A percentile compares a stretch with the other conserved stretches of the same genome.
phyloP scores from a whole-genome alignment of 345 rosid species.

The Eucalyptus melliodora region DNA sequence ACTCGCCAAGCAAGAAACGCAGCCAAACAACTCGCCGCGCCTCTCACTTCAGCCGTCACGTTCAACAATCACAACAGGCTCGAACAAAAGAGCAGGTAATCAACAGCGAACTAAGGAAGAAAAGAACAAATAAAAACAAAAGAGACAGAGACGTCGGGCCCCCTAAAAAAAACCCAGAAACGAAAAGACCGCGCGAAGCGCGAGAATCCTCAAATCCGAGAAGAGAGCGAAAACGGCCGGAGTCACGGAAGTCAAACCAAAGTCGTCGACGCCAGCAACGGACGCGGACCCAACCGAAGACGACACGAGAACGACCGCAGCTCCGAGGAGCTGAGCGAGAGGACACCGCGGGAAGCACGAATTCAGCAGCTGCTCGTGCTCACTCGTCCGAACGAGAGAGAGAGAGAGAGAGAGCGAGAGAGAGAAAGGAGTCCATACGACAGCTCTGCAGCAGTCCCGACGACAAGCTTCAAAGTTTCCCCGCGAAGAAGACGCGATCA shows the following conservation, averaged over 20 bases:
- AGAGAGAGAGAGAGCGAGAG: neutral
- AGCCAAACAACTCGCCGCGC: neutral
- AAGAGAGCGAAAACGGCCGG: neutral
- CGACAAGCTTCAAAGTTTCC: neutral
- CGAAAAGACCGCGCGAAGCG: neutral
- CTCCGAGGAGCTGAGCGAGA: neutral
- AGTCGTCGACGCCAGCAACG: neutral
- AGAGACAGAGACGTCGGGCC: neutral
- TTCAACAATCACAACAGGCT: neutral
- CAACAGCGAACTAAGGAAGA: neutral
- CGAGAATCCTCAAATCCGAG: neutral
- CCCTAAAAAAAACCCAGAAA: accelerated
- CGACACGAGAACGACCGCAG: neutral
- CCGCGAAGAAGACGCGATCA: neutral
- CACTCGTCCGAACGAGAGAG: neutral
- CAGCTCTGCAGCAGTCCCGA: neutral
- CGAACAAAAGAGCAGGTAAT: neutral
- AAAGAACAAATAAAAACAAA: neutral
- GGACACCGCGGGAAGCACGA: neutral
- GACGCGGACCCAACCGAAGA: neutral
- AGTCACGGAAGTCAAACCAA: neutral
- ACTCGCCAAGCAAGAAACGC: neutral
- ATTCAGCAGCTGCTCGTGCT: neutral
- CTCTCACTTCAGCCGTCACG: neutral
- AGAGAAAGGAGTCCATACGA: neutral